Evolutionary conservation across 176 grass and related monocot genomes (phyloP).

Genomic region (Aegilops umbellulata): DNA sequence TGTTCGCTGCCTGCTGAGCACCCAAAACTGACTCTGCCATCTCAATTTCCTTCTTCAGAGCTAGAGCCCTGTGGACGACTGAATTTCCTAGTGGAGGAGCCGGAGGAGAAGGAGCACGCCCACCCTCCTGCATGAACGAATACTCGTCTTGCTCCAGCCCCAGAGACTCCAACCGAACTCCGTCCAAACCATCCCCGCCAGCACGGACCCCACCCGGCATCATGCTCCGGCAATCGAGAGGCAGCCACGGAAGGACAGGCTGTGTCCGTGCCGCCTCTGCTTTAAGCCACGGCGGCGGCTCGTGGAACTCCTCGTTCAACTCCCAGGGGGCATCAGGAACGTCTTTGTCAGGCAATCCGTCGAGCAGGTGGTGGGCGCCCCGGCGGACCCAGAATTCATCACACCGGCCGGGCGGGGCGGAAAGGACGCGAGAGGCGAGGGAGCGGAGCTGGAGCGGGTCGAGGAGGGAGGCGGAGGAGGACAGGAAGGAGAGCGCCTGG

Average conservation of each 20-base stretch:
- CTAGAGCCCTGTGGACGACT: conserved; percentile 7
- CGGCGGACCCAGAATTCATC: conserved; percentile 44
- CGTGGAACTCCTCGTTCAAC: conserved; percentile 37
- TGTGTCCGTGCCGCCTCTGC: conserved; percentile 12
- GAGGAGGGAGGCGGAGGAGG: conserved; percentile 34
- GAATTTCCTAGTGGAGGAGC: conserved; percentile 27
- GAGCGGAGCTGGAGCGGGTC: conserved; percentile 31
- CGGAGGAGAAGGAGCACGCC: not conserved
- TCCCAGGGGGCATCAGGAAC: not conserved
- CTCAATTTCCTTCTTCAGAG: conserved; percentile 40
- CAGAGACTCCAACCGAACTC: conserved; percentile 5
- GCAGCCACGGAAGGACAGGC: conserved; percentile 60
- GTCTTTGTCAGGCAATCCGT: conserved; percentile 42
- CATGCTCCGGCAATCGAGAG: conserved; percentile 36
- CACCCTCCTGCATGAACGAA: conserved; percentile 28
- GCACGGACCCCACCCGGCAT: not conserved
- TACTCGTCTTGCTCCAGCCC: conserved; percentile 20
- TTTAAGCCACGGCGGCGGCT: conserved; percentile 52
- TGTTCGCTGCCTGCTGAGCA: conserved; percentile 34
- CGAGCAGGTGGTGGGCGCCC: conserved; percentile 73
- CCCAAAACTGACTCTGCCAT: conserved; percentile 37
- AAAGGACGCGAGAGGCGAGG: conserved; percentile 35
- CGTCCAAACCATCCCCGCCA: not conserved
- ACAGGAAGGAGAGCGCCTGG: conserved; percentile 74
- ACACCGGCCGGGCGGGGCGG: not conserved